phyloP scores from a whole-genome alignment of 768 basidiomycete genomes.

The Tulasnella sp. region DNA sequence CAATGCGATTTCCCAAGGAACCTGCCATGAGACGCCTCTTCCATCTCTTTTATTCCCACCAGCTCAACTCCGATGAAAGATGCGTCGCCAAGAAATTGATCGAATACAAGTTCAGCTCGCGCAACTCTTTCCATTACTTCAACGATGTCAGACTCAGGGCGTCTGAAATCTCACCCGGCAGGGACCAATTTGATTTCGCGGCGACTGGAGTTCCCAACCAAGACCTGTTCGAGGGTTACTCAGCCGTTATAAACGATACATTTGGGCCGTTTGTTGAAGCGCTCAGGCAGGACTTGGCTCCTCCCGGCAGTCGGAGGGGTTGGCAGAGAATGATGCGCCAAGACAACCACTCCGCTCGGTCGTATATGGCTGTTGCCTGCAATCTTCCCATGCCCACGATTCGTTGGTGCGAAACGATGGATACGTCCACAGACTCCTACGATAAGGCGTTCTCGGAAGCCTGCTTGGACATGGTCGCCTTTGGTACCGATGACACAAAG shows the following conservation, averaged over 20 bases:
- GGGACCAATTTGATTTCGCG: background rate
- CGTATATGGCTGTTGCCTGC: background rate
- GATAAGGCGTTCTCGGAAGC: slow-evolving; percentile 17
- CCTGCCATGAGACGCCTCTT: slow-evolving; percentile 29
- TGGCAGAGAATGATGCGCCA: background rate
- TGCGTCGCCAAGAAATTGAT: background rate
- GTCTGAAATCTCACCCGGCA: background rate
- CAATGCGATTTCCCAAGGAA: slow-evolving; percentile 29
- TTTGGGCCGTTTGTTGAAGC: background rate
- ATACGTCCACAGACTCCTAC: slow-evolving; percentile 2
- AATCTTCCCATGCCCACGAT: background rate
- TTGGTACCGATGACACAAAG: background rate
- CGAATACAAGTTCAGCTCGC: background rate
- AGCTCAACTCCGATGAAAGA: background rate
- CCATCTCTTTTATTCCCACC: slow-evolving; percentile 24
- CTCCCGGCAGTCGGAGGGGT: background rate
- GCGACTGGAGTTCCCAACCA: background rate
- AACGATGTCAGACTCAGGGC: background rate
- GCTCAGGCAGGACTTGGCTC: background rate
- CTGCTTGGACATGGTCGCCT: slow-evolving; percentile 11
- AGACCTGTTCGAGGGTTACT: background rate
- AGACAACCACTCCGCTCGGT: background rate
- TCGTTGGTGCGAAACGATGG: slow-evolving; percentile 20
- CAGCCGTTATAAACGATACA: background rate
- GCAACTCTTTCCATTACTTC: background rate